Base-by-base conservation (phyloP, 2,329 filamentous ascomycete species). In the Coniochaeta hoffmannii region DNA sequence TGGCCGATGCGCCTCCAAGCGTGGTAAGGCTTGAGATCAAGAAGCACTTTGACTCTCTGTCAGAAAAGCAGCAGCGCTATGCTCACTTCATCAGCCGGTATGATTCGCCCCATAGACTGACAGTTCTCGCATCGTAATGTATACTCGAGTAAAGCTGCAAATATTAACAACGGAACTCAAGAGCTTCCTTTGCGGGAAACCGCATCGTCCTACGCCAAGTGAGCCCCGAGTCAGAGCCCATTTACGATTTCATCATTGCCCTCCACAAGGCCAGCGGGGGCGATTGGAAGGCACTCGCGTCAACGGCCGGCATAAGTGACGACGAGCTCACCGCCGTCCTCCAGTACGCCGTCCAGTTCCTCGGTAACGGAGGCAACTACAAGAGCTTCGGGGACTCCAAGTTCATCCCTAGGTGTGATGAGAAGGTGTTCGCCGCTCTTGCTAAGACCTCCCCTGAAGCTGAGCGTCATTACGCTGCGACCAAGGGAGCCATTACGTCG, bases 1-100 rank as follows among this genome's bases (percentile, higher is more conserved):
- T 96, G 58, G 92, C 94, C 50, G 94, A 99, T 72, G 86, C 87
- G 60, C 94, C 94, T 49, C 94, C 94, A 1, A 88, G 86, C 51
- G 84, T 97, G 56, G 93, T 97, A 57, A 85, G 87, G 50, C 82
- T 99, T 52, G 87, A 90, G 69, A 94, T 97, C 69, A 90, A 90
- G 74, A 89, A 90, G 68, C 93, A 97, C 73, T 99, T 97, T 65
- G 88, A 93, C 55, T 83, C 85, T 34, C 72, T 94, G 58, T 80
- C 74, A 54, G 82, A 89, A 65, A 78, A 88, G 68, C 84, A 96
- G 75, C 91, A 93, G 76, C 86, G 88, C 67, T 97, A 97, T 78
- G 89, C 92, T 60, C 92, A 97, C 73, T 91, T 87, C 68, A 89
- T 96, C 68, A 90, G 86, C 81, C 83, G 81, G 87, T 89, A 78